Evolutionary conservation across 2,329 filamentous ascomycete genomes (phyloP), one percentile per base, ranked within the genome.

Genomic region (Paramyrothecium roridum): DNA sequence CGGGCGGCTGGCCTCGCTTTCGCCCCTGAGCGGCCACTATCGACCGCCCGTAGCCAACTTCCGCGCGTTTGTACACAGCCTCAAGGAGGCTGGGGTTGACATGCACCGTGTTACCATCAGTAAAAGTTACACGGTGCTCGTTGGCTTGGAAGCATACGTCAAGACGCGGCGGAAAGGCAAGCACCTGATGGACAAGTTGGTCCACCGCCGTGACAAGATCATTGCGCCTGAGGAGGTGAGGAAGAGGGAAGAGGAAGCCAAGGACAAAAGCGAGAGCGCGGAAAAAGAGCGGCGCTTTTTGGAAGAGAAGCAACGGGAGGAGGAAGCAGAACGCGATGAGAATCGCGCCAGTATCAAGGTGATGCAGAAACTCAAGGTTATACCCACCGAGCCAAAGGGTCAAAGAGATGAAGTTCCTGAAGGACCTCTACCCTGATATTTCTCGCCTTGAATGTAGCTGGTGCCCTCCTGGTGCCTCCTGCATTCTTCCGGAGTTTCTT

Each of bases 41-140:
- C 84, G 91, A 1, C 92, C 92, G 1, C 90, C 92, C 0, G 84
- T 90, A 3, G 82, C 84, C 57, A 96, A 93, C 67, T 96, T 96
- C 67, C 85, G 89, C 30, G 86, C 88, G 1, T 96, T 96, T 65
- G 82, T 96, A 2, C 83, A 86, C 58, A 86, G 80, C 10, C 77
- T 97, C 4, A 84, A 86, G 61, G 85, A 87, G 1, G 82, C 82
- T 33, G 89, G 89, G 1, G 91, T 88, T 1, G 92, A 97, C 69
- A 89, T 93, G 83, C 84, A 81, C 16, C 86, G 83, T 23, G 86
- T 96, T 12, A 89, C 86, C 19, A 89, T 96, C 48, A 91, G 87
- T 46, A 87, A 91, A 63, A 88, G 88, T 2, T 96, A 96, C 66
- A 87, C 89, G 0, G 85, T 96, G 1, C 79, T 96, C 1, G 82